Evolutionary conservation across 768 basidiomycete species (phyloP).

Genomic region (Termitomyces sp.): DNA sequence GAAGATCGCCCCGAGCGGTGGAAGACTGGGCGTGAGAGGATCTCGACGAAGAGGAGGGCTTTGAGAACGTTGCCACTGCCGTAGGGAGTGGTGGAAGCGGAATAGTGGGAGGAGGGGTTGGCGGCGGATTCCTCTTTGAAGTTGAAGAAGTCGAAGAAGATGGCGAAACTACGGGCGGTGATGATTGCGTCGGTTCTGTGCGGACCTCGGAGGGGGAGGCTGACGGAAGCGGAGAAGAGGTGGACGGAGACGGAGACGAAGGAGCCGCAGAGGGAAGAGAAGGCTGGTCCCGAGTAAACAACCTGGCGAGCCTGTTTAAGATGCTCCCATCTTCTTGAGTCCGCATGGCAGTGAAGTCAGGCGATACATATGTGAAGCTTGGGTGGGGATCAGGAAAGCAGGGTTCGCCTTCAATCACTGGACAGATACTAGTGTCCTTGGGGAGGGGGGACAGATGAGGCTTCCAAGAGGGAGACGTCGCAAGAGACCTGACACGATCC

Average conservation of each 20-base stretch:
- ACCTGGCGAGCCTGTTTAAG: neutral
- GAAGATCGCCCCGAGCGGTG: neutral
- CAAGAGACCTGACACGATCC: slow-evolving; percentile 1
- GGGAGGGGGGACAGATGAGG: neutral
- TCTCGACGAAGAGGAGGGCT: neutral
- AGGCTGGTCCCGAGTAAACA: neutral
- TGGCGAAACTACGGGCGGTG: neutral
- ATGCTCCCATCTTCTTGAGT: neutral
- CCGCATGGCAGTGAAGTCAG: neutral
- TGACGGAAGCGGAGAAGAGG: neutral
- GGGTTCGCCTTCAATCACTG: neutral
- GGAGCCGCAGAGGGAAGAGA: neutral
- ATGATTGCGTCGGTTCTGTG: neutral
- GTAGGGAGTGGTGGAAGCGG: neutral
- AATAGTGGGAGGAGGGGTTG: neutral
- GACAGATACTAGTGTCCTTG: neutral
- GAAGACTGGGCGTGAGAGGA: neutral
- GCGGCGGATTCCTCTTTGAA: neutral
- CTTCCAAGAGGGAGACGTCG: slow-evolving; percentile 1
- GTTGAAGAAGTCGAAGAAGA: neutral
- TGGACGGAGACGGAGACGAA: neutral
- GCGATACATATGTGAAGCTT: neutral
- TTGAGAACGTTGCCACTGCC: neutral
- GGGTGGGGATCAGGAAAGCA: neutral
- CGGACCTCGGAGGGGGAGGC: neutral